A percentile compares a stretch with the other conserved stretches of the same genome.
Evolutionary conservation across 2,329 filamentous ascomycete genomes (phyloP).

Genomic region (Lasiodiplodia theobromae): DNA sequence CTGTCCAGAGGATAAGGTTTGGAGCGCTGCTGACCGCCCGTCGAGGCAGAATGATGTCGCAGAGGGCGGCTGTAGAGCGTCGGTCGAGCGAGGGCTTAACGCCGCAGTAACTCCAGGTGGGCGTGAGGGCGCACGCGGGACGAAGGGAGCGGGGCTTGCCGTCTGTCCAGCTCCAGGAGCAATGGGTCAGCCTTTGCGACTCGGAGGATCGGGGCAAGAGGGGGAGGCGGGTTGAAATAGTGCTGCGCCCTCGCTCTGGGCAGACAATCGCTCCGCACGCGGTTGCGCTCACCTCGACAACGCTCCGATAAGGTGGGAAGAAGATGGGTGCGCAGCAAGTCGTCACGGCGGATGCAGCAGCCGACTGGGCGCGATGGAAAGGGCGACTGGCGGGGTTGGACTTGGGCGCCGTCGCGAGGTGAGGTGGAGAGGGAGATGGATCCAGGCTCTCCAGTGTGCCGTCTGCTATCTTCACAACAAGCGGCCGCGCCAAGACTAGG

Average conservation of each 20-base stretch:
- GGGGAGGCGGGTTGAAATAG: slow-evolving; percentile 19
- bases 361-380: background rate
- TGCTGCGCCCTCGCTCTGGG: slow-evolving; percentile 20
- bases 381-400: slow-evolving; percentile 5
- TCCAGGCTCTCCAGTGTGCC: slow-evolving; percentile 3
- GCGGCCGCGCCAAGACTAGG: slow-evolving; percentile 22
- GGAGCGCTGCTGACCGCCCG: background rate
- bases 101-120: slow-evolving; percentile 30
- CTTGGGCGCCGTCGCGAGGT: background rate
- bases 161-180: background rate
- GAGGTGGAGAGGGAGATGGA: slow-evolving; percentile 13
- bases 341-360: background rate
- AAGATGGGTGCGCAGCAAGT: background rate
- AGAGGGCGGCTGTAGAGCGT: background rate
- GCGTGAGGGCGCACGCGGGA: slow-evolving; percentile 9
- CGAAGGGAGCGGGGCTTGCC: slow-evolving; percentile 15
- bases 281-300: slow-evolving; percentile 20
- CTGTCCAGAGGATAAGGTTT: background rate
- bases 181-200: slow-evolving; percentile 14
- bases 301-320: slow-evolving; percentile 1
- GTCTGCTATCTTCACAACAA: slow-evolving; percentile 27
- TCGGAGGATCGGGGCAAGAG: slow-evolving; percentile 1
- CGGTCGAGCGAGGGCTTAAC: slow-evolving; percentile 27
- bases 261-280: slow-evolving; percentile 1
- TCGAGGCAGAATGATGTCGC: background rate